Evolutionary conservation across 2,329 filamentous ascomycete species (phyloP), one percentile per base, ranked within the genome.

Genomic region (Nemania sp.): DNA sequence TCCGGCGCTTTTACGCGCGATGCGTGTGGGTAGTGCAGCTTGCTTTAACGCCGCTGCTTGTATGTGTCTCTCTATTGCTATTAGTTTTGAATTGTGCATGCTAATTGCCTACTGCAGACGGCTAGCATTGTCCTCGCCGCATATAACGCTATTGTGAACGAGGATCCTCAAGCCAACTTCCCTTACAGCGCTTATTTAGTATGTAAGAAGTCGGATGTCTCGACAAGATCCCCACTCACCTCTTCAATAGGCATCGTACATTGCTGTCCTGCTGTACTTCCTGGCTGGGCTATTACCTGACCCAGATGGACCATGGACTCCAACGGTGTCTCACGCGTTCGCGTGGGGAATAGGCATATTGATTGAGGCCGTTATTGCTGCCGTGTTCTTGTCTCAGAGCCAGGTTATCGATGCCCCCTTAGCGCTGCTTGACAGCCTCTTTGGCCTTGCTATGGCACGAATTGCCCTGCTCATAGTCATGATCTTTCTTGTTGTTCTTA

Each of bases 221-320:
- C 31, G 3, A 43, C 9, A 6, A 11, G 9, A 54, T 62, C 33
- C 6, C 3, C 2, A 2, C 2, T 43, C 68, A 56, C 49, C n/a
- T 23, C 14, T 5, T 39, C 51, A 11, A 5, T 44, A 64, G 72
- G 71, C 74, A 5, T 73, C 74, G 3, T 66, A 75, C 43, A 71
- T 73, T 12, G 73, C 67, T 6, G 73, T 75, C 3, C 37, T 75
- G 4, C 68, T 77, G 3, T 77, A 75, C 56, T 76, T 73, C 40
- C 53, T 75, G 3, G 71, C 71, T 19, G 74, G 74, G 2, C 61
- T 77, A 44, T 66, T 77, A 6, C 74, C 74, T 3, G 72, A 77
- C 33, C 74, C 74, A 1, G 74, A 76, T 57, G 74, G 74, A 1
- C 74, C 74, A 6, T 77, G 74, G 74, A 68, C 70, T 4, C 74